These are phyloP conservation scores for Camelina hispida DNA, from an alignment of 345 rosid species.

Conservation along the genomic window DNA sequence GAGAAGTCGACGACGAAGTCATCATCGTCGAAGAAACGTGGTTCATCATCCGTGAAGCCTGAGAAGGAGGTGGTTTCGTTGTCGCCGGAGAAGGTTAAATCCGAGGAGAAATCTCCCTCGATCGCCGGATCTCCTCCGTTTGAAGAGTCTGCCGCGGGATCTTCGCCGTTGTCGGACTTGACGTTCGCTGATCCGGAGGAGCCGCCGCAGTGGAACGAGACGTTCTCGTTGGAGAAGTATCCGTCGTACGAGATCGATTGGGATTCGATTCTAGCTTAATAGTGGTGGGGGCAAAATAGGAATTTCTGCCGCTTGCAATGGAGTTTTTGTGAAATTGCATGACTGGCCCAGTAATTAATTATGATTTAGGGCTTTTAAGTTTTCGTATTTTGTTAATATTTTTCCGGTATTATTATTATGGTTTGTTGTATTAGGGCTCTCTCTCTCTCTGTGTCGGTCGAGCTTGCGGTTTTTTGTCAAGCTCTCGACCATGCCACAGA, in stretches of 20 bases:
- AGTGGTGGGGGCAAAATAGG: slow-evolving; percentile 30
- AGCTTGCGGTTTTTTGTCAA: slow-evolving; percentile 53
- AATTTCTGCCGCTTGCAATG: slow-evolving; percentile 43
- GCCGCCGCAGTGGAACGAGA: slow-evolving; percentile 61
- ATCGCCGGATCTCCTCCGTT: slow-evolving; percentile 44
- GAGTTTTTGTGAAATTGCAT: slow-evolving; percentile 53
- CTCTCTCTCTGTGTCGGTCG: slow-evolving; percentile 38
- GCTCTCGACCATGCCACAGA: slow-evolving; percentile 47
- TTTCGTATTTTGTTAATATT: slow-evolving; percentile 21
- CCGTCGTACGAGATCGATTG: slow-evolving; percentile 96
- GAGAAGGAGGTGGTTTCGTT: slow-evolving; percentile 11
- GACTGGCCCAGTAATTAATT: neutral
- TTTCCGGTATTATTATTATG: slow-evolving; percentile 10
- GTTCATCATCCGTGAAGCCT: slow-evolving; percentile 9
- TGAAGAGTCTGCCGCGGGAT: slow-evolving; percentile 57
- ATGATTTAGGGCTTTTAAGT: slow-evolving; percentile 9
- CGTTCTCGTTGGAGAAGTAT: slow-evolving; percentile 71
- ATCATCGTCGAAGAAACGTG: slow-evolving; percentile 41
- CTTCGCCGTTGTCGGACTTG: slow-evolving; percentile 65
- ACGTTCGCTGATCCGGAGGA: slow-evolving; percentile 54
- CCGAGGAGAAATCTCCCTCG: slow-evolving; percentile 47
- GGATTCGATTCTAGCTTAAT: slow-evolving; percentile 62
- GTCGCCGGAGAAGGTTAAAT: slow-evolving; percentile 45
- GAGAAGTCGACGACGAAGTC: slow-evolving; percentile 49
- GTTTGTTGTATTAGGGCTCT: slow-evolving; percentile 6